Base-by-base conservation (phyloP, 345 rosid genomes). In the Salix udensis region DNA sequence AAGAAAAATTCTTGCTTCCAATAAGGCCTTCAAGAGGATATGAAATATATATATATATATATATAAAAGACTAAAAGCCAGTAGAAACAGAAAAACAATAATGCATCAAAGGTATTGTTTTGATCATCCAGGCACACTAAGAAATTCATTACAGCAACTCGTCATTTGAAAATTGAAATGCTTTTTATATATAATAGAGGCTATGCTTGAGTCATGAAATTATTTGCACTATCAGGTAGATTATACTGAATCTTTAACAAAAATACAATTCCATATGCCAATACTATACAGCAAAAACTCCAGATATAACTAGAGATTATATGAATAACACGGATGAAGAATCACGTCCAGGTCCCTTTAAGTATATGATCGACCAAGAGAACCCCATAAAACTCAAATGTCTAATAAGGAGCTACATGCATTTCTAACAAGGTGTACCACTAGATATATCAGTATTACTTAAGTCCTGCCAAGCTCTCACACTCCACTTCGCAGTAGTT, bases 21-120 rank as follows among this genome's bases (percentile, higher is more conserved):
- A 67, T 78, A 78, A 82, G 81, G 80, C 82, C 77, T 78, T 84
- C 87, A 77, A 74, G 82, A 82, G 81, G 82, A 83, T 82, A 77
- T 74, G 40, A 77, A 83, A 74, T 75, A 81, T 70, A 75, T 74
- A 78, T 77, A 76, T 83, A 62, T 65, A 80, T 82, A 79, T 26
- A 26, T 26, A 26, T 26, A 82, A 79, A 70, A 58, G 28, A 58
- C 14, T n/a, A 58, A 58, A 58, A 58, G 62, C 26, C 62, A n/a
- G 28, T 55, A 55, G n/a, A n/a, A 2, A 55, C 62, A 55, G 62
- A 55, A 28, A 55, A 4, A 46, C 4, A 23, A 58, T n/a, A n/a
- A 23, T n/a, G 62, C 0, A 2, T 58, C 62, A 10, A n/a, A 10
- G 62, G 23, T 58, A n/a, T 58, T 58, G 62, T 9, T 58, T 2